Evolutionary conservation across 1,284 basidiomycete species (phyloP).

Genomic region (Amylostereum chailletii): DNA sequence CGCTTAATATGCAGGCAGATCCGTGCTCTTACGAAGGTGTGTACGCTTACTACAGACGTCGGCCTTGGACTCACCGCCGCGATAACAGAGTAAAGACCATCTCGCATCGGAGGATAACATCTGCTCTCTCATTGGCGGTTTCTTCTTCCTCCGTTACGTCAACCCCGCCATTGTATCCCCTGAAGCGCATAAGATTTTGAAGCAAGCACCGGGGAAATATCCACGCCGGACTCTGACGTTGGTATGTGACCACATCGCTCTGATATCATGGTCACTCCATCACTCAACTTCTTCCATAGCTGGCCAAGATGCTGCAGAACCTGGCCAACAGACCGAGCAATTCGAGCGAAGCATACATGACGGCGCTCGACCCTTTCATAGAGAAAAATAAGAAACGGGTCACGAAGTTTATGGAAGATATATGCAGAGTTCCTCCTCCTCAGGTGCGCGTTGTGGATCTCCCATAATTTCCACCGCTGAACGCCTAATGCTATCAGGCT

Average conservation of each 20-base stretch:
- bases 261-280: not conserved
- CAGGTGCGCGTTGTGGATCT: no score
- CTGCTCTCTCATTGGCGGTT: slow-evolving; percentile 96
- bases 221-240: slow-evolving; percentile 92
- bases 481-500: not conserved
- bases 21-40: slow-evolving; percentile 84
- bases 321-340: slow-evolving; percentile 98
- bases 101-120: slow-evolving; percentile 97
- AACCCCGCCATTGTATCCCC: slow-evolving; percentile 99
- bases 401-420: slow-evolving; percentile 91
- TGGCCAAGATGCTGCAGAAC: slow-evolving; percentile 99
- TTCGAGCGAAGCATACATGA: slow-evolving; percentile 98
- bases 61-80: not conserved
- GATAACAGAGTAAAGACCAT: slow-evolving; percentile 85
- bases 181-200: slow-evolving; percentile 99
- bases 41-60: slow-evolving; percentile 17
- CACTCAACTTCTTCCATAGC: slow-evolving; percentile 38
- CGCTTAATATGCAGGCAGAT: slow-evolving; percentile 99
- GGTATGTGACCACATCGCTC: slow-evolving; percentile 31
- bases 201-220: slow-evolving; percentile 94
- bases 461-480: not conserved
- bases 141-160: slow-evolving; percentile 99
- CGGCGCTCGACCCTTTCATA: slow-evolving; percentile 95
- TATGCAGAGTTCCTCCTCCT: slow-evolving; percentile 73
- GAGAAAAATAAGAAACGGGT: slow-evolving; percentile 97